Evolutionary conservation across 495 filamentous ascomycete genomes (phyloP).

Genomic region (Lepidopterella palustris): DNA sequence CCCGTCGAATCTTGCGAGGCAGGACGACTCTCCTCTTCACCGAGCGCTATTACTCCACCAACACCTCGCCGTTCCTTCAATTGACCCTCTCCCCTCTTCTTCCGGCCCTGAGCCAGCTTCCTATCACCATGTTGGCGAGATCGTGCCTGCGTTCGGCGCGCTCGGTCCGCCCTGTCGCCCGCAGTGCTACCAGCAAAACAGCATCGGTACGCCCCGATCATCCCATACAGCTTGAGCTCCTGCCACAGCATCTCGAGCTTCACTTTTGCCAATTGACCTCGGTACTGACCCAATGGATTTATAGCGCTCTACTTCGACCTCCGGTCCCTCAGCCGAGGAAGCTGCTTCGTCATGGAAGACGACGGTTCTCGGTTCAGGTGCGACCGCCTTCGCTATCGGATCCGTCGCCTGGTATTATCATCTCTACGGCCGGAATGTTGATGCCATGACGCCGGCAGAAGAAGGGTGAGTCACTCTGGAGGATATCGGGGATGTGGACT

Average conservation of each 20-base stretch:
- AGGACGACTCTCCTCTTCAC: constrained; percentile 1
- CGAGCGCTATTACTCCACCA: constrained; percentile 14
- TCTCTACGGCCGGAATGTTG: constrained; percentile 78
- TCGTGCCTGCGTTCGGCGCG: constrained; percentile 75
- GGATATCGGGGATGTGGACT: not conserved
- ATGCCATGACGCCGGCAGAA: constrained; percentile 88
- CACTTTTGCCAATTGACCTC: constrained; percentile 13
- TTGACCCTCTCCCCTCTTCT: constrained; percentile 21
- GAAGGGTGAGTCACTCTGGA: constrained; percentile 64
- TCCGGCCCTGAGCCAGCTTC: constrained; percentile 24
- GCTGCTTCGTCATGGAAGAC: constrained; percentile 55
- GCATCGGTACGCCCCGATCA: constrained; percentile 49
- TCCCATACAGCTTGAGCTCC: constrained; percentile 21
- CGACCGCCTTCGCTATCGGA: constrained; percentile 77
- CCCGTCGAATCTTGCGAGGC: constrained; percentile 1
- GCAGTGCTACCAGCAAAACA: constrained; percentile 53
- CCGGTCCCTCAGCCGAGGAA: constrained; percentile 47
- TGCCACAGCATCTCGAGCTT: constrained; percentile 26
- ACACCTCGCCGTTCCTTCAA: constrained; percentile 18
- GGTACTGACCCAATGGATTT: constrained; percentile 27
- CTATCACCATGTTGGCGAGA: constrained; percentile 73
- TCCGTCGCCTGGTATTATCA: constrained; percentile 93
- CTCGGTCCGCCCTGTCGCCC: constrained; percentile 59
- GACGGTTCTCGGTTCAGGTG: constrained; percentile 73
- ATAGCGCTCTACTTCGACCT: constrained; percentile 60